phyloP scores from a whole-genome alignment of 1,284 basidiomycete genomes.

The Austroboletus novae-zelandiae region DNA sequence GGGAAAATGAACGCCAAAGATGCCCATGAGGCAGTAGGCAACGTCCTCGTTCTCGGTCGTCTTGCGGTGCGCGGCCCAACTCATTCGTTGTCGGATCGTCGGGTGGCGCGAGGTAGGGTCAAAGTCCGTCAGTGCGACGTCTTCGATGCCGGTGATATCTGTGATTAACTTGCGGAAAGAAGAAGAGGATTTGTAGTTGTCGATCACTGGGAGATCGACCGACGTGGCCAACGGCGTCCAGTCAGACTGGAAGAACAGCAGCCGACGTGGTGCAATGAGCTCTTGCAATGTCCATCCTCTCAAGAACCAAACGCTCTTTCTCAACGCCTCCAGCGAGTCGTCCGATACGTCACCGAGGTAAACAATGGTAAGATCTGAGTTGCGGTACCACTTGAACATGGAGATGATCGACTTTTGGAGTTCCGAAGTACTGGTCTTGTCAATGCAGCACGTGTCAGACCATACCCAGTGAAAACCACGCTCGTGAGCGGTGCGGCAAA shows the following conservation, averaged over 20 bases:
- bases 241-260: conserved; percentile 22
- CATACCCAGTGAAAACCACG: conserved; percentile 22
- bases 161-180: conserved; percentile 15
- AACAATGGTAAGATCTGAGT: conserved; percentile 21
- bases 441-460: conserved; percentile 26
- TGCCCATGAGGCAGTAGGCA: conserved; percentile 24
- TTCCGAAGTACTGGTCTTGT: conserved; percentile 24
- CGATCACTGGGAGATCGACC: conserved; percentile 12
- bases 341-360: conserved; percentile 20
- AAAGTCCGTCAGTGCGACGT: conserved; percentile 17
- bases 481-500: conserved; percentile 17
- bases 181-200: conserved; percentile 19
- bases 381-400: conserved; percentile 26
- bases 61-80: conserved; percentile 23
- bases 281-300: conserved; percentile 27
- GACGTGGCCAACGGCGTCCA: conserved; percentile 16
- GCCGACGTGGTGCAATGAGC: conserved; percentile 17
- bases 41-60: conserved; percentile 24
- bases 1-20: conserved; percentile 22
- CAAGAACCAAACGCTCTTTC: conserved; percentile 18
- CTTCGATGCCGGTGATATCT: conserved; percentile 19
- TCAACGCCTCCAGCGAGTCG: conserved; percentile 13
- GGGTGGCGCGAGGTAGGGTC: conserved; percentile 15
- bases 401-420: conserved; percentile 27
- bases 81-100: conserved; percentile 23